Evolutionary conservation across 306 rosid species (phyloP), one percentile per base, ranked within the genome.

Genomic region (Cicer pinnatifidum): DNA sequence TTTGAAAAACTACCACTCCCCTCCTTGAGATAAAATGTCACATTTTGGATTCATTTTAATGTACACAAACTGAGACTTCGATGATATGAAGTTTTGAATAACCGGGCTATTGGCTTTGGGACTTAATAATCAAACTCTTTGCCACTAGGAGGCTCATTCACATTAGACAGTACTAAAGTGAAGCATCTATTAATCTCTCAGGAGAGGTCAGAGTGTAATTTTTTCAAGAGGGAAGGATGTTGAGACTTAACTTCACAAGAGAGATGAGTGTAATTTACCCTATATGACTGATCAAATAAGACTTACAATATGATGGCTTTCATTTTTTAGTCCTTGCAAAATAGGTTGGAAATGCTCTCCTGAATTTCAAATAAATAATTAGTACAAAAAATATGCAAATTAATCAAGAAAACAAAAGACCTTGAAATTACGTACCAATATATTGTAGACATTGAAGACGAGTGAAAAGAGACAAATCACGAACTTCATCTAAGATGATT

Each of bases 401-500:
- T 33, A 63, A 6, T 59, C 3, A 20, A 58, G 40, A 38, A 77
- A 13, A 63, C 45, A 38, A 68, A 13, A 13, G 54, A 47, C 57
- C 70, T 66, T 61, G 69, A 79, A 43, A 61, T 56, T 45, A 77
- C 59, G 67, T 89, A 94, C 98, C 97, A 60, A 94, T 88, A 80
- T 91, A 85, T 73, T 89, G 82, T 64, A 88, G 86, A 86, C 97
- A 91, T 75, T 94, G 84, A 82, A 11, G 81, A 39, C 72, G 92
- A 73, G 92, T 92, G 60, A 83, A 71, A 62, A 88, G 88, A 52
- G 82, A 66, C 81, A 93, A 75, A 64, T 87, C 82, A 33, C 81
- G 90, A 76, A 88, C 84, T 94, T 94, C 98, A 72, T 89, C 88
- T 50, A 94, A 85, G 75, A 94, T 94, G 72, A 87, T 88, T 52